Conservation (phyloP, 805 yeast species). For the Yarrowia yakushimensis region DNA sequence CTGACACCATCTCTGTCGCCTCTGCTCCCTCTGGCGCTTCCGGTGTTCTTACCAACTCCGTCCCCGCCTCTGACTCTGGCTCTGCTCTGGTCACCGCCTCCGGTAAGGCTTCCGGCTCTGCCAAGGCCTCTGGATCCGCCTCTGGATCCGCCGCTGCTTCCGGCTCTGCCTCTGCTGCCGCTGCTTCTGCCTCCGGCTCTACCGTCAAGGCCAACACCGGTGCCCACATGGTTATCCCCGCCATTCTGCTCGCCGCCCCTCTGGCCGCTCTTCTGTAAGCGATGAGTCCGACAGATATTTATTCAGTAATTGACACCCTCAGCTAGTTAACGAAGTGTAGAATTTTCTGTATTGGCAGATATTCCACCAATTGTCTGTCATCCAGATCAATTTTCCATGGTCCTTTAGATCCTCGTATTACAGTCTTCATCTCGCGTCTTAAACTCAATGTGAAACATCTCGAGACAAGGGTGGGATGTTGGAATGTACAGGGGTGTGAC, state of each 20-base stretch:
- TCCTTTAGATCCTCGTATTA: not conserved
- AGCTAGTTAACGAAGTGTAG: too few species aligned
- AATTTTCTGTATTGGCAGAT: too few species aligned
- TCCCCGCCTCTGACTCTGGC: slow-evolving; percentile 21
- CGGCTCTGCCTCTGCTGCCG: slow-evolving; percentile 10
- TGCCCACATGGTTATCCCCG: slow-evolving; percentile 12
- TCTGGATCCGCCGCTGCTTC: not conserved
- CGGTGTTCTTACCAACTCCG: slow-evolving; percentile 19
- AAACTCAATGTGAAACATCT: not conserved
- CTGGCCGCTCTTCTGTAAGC: slow-evolving; percentile 14
- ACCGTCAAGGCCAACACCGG: not conserved
- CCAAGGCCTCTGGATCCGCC: not conserved
- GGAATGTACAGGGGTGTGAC: slow-evolving; percentile 8
- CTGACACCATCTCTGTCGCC: slow-evolving; percentile 6
- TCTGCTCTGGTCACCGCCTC: slow-evolving; percentile 14
- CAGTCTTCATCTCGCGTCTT: not conserved
- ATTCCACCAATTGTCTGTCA: too few species aligned
- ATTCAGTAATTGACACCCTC: not conserved
- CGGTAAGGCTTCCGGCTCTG: not conserved
- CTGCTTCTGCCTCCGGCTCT: not conserved
- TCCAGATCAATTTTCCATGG: too few species aligned
- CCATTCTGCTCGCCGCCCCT: slow-evolving; percentile 16
- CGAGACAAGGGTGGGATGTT: not conserved
- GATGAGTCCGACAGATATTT: not conserved
- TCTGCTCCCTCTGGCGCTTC: slow-evolving; percentile 20